phyloP scores from a whole-genome alignment of 345 rosid species.

The Eucalyptus sp. region DNA sequence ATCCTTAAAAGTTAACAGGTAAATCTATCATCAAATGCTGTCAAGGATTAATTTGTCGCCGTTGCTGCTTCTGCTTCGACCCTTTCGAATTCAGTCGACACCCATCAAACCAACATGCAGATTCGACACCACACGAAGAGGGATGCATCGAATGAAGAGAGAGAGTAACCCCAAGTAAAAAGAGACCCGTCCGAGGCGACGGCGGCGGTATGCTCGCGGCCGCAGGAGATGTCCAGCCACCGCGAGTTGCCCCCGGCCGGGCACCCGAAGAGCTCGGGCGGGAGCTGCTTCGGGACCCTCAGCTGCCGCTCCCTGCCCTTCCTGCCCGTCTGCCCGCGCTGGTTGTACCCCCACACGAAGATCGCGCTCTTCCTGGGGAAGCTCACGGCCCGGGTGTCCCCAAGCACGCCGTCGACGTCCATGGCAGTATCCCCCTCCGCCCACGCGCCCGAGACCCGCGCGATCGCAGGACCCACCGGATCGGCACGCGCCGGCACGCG shows the following conservation, averaged over 20 bases:
- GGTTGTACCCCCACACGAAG: constrained; percentile 95
- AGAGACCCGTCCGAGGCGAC: constrained; percentile 97
- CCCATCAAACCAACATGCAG: not conserved
- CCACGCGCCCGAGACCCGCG: not conserved
- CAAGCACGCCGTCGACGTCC: constrained; percentile 65
- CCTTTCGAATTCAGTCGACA: not conserved
- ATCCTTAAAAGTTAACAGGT: not conserved
- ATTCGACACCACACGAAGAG: not conserved
- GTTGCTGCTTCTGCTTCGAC: not conserved
- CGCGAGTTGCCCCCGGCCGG: constrained; percentile 68
- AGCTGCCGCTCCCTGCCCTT: constrained; percentile 53
- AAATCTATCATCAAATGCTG: not conserved
- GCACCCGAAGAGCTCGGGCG: constrained; percentile 90
- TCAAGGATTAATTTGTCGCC: not conserved
- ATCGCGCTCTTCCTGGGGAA: constrained; percentile 79
- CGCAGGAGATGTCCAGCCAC: constrained; percentile 90
- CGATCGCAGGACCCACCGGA: not conserved
- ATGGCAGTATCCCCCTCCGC: constrained; percentile 1
- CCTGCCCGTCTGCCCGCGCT: constrained; percentile 91
- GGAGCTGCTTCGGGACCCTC: constrained; percentile 87
- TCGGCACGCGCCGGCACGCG: not conserved
- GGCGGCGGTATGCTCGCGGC: constrained; percentile 90
- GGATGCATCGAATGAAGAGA: not conserved
- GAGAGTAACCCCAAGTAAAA: constrained; percentile 79
- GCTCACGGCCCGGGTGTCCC: constrained; percentile 34